Evolutionary conservation across 2,329 filamentous ascomycete species (phyloP), one percentile per base, ranked within the genome.

Genomic region (Stagonosporopsis rhizophila): DNA sequence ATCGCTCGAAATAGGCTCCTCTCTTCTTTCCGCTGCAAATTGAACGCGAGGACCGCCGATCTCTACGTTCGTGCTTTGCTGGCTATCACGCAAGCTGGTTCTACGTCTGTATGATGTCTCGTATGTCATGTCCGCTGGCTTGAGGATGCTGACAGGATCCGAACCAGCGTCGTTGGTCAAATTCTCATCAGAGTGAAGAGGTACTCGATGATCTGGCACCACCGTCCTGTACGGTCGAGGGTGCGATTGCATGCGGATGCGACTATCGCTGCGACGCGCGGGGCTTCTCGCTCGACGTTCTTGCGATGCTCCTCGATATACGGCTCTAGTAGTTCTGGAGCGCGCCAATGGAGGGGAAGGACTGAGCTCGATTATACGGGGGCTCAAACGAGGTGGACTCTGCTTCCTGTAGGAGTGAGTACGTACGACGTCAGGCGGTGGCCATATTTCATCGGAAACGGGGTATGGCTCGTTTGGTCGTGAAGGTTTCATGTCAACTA

Each of bases 1-100:
- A 7, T 63, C 59, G 11, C 62, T 48, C 17, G 19, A 20, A 19
- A 53, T 38, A n/a, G 54, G 46, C 2, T 52, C 52, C 22, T 55
- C 45, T 35, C 38, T 45, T 32, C 52, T 38, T 19, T 66, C 58
- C n/a, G 61, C 25, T 25, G 52, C 60, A 40, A 75, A 75, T 17
- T 69, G 71, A 15, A 75, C 73, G 38, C 64, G 63, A 17, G 66
- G 64, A 1, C 65, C 66, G 20, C 66, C 72, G 2, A 72, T 51
- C 56, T 74, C 70, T n/a, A 71, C 71, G 15, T 56, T 52, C 20
- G 61, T 70, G 49, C 69, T 72, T 20, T 71, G 67, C 4, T 64
- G 59, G 32, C 66, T 74, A 6, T 62, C 59, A 20, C 61, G 61
- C 55, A 67, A 55, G 14, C 38, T 56, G 17, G 47, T 55, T n/a